Percentiles rank a stretch among this genome's conserved stretches.
These are phyloP conservation scores for Dryas alaskensis DNA, from an alignment of 306 rosid species.

Conservation along the genomic window DNA sequence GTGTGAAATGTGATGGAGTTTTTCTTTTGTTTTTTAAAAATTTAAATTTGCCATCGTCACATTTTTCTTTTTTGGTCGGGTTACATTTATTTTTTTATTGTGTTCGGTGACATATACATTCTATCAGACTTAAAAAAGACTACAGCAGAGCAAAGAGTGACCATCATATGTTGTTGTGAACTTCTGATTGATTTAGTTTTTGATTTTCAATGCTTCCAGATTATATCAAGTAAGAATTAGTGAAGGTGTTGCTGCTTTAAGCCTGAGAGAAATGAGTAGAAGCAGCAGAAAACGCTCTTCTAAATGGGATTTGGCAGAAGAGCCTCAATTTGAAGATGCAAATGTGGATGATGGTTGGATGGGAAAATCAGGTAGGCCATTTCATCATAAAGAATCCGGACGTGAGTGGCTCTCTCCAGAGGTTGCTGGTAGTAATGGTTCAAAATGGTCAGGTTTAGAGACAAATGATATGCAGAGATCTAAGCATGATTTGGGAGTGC, in stretches of 20 bases:
- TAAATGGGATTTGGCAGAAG: slow-evolving; percentile 76
- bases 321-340: slow-evolving; percentile 44
- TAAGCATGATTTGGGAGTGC: slow-evolving; percentile 41
- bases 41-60: too few species aligned
- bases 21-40: background rate
- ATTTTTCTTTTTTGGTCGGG: background rate
- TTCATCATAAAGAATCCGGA: slow-evolving; percentile 39
- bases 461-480: slow-evolving; percentile 47
- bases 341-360: slow-evolving; percentile 39
- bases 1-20: background rate
- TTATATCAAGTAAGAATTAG: slow-evolving; percentile 29
- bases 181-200: slow-evolving; percentile 20
- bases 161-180: slow-evolving; percentile 3
- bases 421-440: slow-evolving; percentile 52
- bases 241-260: slow-evolving; percentile 29
- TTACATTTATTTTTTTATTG: background rate
- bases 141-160: background rate
- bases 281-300: slow-evolving; percentile 71
- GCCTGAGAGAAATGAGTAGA: slow-evolving; percentile 58
- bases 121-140: background rate
- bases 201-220: slow-evolving; percentile 36
- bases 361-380: slow-evolving; percentile 32
- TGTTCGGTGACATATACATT: background rate
- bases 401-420: slow-evolving; percentile 59
- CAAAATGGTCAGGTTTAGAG: slow-evolving; percentile 59